phyloP scores from a whole-genome alignment of 2,329 filamentous ascomycete genomes.

The Sporothrix euskadiensis region DNA sequence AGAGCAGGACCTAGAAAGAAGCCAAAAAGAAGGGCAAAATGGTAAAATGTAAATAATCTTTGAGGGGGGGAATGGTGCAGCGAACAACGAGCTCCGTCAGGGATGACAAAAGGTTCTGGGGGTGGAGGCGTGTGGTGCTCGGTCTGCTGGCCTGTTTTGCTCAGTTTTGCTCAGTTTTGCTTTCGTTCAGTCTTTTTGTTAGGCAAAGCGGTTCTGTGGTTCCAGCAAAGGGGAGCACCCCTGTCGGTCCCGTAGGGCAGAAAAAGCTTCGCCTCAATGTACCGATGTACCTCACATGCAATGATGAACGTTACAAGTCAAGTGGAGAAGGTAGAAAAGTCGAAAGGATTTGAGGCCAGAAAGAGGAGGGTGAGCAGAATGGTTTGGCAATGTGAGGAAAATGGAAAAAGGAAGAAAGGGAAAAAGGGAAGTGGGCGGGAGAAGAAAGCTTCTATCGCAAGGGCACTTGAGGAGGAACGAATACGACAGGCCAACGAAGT shows the following conservation, averaged over 20 bases:
- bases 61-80: neutral
- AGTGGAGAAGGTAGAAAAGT: neutral
- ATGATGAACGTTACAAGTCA: neutral
- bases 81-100: neutral
- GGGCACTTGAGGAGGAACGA: neutral
- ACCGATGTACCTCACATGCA: neutral
- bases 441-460: neutral
- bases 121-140: neutral
- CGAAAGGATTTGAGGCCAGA: neutral
- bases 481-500: neutral
- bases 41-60: neutral
- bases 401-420: neutral
- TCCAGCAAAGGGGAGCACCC: neutral
- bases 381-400: neutral
- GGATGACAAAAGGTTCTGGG: neutral
- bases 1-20: neutral
- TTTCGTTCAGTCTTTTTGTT: neutral
- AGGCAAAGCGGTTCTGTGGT: neutral
- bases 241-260: constrained; percentile 13
- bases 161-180: neutral
- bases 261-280: constrained; percentile 19
- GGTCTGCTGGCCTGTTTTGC: neutral
- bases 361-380: neutral
- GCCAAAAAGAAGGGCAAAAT: neutral
- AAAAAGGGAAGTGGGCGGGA: neutral